These are phyloP conservation scores for Hapsidospora chrysogenum DNA, from an alignment of 495 filamentous ascomycete genomes.

Conservation along the genomic window DNA sequence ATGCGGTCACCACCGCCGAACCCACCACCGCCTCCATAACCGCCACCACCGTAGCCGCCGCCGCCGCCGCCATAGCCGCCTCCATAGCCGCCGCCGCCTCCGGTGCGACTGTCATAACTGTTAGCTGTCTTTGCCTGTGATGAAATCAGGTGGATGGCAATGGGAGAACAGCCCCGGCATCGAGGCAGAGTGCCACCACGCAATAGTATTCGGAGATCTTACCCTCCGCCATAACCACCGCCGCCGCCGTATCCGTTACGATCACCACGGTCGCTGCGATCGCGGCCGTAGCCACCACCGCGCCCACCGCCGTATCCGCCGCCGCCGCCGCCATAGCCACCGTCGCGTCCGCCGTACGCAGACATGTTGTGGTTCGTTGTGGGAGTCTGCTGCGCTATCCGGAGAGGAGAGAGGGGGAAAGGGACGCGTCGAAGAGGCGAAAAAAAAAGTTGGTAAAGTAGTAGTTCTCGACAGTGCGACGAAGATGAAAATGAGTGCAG, in stretches of 20 bases:
- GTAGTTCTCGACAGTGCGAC: no score
- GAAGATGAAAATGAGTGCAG: no score
- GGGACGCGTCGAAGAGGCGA: constrained; percentile 6
- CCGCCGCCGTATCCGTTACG: constrained; percentile 11
- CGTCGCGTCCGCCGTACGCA: constrained; percentile 55
- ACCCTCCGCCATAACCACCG: constrained; percentile 11
- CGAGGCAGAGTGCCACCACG: not conserved
- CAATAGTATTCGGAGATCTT: not conserved
- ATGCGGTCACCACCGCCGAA: constrained; percentile 75
- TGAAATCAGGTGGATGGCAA: constrained; percentile 1
- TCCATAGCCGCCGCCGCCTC: not conserved
- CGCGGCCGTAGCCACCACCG: constrained; percentile 9
- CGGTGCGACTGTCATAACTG: constrained; percentile 7
- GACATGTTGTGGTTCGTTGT: no score
- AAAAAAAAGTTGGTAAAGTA: constrained; percentile 7
- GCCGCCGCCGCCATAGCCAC: constrained; percentile 30
- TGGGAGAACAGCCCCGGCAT: no score
- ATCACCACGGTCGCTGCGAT: constrained; percentile 7
- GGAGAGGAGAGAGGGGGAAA: constrained; percentile 11
- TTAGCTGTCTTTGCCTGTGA: constrained; percentile 7
- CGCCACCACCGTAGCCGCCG: constrained; percentile 32
- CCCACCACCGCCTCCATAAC: constrained; percentile 34
- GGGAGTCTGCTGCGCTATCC: no score
- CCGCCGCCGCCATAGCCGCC: constrained; percentile 18
- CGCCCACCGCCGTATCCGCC: constrained; percentile 13